Conservation (phyloP, 257 asterid species). For the Marsdenia floribunda region DNA sequence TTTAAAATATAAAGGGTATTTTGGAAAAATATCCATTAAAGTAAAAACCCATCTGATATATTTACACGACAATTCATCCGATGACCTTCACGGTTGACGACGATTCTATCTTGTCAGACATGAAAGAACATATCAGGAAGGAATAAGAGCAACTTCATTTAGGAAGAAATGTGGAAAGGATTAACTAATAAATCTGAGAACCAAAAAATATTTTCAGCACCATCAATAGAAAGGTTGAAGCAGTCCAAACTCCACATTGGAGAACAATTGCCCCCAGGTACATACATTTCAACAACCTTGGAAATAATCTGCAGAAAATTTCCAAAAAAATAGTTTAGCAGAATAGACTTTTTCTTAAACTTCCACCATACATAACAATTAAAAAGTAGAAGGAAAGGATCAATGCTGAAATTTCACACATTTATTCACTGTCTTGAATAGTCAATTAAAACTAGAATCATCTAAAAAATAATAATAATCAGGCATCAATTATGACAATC, state of each 20-base stretch:
- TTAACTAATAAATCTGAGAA: conserved; percentile 13
- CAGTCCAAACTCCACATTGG: conserved; percentile 98
- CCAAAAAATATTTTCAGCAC: conserved; percentile 33
- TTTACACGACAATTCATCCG: no score
- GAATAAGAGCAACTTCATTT: conserved; percentile 6
- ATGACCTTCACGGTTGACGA: no score
- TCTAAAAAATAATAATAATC: conserved; percentile 28
- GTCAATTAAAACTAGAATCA: conserved; percentile 77
- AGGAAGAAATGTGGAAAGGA: conserved; percentile 7
- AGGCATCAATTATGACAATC: neutral
- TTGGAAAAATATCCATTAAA: no score
- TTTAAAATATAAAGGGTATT: no score
- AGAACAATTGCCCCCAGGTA: conserved; percentile 99
- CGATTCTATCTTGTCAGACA: no score
- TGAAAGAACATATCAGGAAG: conserved; percentile 14
- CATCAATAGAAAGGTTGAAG: conserved; percentile 98
- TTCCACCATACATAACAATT: neutral
- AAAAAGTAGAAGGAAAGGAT: neutral
- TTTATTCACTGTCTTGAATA: conserved; percentile 67
- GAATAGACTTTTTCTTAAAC: neutral
- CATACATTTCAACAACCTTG: conserved; percentile 87
- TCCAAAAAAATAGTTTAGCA: conserved; percentile 9
- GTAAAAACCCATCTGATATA: no score
- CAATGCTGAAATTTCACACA: neutral
- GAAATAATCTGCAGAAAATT: conserved; percentile 56